A percentile compares a stretch with the other conserved stretches of the same genome.
phyloP scores from a whole-genome alignment of 495 filamentous ascomycete species.

The Daldinia concentrica region DNA sequence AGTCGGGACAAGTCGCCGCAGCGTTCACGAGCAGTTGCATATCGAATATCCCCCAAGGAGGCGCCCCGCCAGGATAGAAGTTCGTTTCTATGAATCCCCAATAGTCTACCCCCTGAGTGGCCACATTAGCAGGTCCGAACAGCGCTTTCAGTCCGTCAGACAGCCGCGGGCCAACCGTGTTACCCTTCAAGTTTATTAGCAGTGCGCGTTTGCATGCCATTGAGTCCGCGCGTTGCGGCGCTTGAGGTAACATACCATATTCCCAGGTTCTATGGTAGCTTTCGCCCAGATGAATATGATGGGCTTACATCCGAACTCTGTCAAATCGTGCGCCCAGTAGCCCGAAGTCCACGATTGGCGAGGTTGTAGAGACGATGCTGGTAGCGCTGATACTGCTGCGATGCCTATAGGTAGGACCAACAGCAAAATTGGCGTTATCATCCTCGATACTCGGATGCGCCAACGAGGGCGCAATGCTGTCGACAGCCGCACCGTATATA shows the following conservation, averaged over 20 bases:
- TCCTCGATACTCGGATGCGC: slow-evolving; percentile 14
- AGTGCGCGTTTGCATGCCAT: not conserved
- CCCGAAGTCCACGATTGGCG: slow-evolving; percentile 43
- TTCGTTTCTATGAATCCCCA: slow-evolving; percentile 51
- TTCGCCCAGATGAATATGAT: slow-evolving; percentile 60
- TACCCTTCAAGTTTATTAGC: slow-evolving; percentile 47
- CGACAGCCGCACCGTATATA: not conserved
- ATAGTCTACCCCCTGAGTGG: slow-evolving; percentile 54
- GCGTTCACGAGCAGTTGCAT: slow-evolving; percentile 44
- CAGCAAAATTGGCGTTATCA: slow-evolving; percentile 21
- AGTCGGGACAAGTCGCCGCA: slow-evolving; percentile 43
- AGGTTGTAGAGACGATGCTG: slow-evolving; percentile 22
- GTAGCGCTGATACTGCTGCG: slow-evolving; percentile 30
- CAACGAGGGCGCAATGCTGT: slow-evolving; percentile 4
- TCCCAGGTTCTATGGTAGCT: slow-evolving; percentile 60
- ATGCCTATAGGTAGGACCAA: slow-evolving; percentile 21
- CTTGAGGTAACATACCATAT: slow-evolving; percentile 54
- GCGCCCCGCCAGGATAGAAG: slow-evolving; percentile 48
- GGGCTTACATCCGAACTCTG: slow-evolving; percentile 51
- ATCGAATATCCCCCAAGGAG: slow-evolving; percentile 50
- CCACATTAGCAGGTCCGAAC: slow-evolving; percentile 52
- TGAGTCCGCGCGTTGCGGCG: not conserved
- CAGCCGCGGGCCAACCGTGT: slow-evolving; percentile 53
- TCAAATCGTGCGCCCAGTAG: slow-evolving; percentile 53
- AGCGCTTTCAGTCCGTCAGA: slow-evolving; percentile 49